Evolutionary conservation across 2,329 filamentous ascomycete genomes (phyloP).

Genomic region (Epichloe elymi): DNA sequence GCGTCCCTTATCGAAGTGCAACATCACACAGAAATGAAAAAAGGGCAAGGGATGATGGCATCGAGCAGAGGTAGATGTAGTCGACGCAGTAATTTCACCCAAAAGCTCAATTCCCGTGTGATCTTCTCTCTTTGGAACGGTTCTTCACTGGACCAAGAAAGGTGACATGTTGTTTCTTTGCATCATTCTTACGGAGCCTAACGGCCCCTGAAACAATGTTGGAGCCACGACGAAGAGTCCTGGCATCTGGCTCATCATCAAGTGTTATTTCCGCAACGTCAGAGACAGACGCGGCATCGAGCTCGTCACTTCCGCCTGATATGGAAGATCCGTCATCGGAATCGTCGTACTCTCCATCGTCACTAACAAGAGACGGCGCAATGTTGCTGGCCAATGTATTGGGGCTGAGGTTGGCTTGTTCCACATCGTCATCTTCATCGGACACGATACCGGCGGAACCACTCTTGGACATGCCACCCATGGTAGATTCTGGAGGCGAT

Average conservation of each 20-base stretch:
- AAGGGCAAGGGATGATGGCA: background rate
- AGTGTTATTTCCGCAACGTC: conserved; percentile 50
- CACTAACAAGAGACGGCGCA: conserved; percentile 66
- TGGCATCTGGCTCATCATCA: conserved; percentile 40
- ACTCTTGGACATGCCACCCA: conserved; percentile 11
- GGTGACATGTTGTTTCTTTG: conserved; percentile 34
- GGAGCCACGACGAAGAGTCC: conserved; percentile 30
- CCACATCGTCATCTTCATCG: conserved; percentile 39
- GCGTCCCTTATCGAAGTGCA: conserved; percentile 1
- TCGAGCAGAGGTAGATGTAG: background rate
- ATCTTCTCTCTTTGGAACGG: conserved; percentile 20
- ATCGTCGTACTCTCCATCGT: conserved; percentile 67
- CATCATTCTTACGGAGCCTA: conserved; percentile 40
- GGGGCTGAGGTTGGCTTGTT: conserved; percentile 51
- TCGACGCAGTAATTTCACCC: background rate
- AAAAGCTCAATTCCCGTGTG: conserved; percentile 8
- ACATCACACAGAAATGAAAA: background rate
- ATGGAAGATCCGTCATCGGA: conserved; percentile 51
- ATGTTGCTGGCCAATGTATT: conserved; percentile 60
- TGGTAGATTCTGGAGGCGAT: conserved; percentile 18
- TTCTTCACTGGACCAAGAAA: conserved; percentile 39
- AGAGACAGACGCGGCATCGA: conserved; percentile 45
- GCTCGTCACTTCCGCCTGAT: conserved; percentile 42
- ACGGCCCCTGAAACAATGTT: conserved; percentile 31
- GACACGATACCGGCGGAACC: conserved; percentile 14